Percentiles rank a stretch among this genome's conserved stretches.
Conservation (phyloP, 179 eudicot species). For the Spinacia oleracea region DNA sequence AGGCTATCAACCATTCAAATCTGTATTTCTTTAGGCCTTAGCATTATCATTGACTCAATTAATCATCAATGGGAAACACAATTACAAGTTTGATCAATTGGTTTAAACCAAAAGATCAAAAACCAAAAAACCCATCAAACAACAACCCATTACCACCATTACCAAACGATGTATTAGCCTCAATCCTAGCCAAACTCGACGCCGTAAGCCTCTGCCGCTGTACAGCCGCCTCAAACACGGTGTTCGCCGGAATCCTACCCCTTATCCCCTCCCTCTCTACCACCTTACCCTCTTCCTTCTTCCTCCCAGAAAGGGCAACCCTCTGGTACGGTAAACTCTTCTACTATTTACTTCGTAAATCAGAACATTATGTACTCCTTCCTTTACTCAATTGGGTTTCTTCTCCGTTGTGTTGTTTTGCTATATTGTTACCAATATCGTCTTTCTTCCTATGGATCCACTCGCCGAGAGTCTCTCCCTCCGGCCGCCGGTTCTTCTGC, state of each 20-base stretch:
- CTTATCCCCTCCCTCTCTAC: background rate
- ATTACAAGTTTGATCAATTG: background rate
- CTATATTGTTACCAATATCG: background rate
- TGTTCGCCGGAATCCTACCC: background rate
- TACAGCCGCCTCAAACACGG: background rate
- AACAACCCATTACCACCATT: background rate
- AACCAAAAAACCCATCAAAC: background rate
- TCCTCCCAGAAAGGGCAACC: background rate
- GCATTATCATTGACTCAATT: too few relatives aligned
- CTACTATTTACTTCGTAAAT: background rate
- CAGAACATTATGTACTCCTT: background rate
- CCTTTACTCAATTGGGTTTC: too few relatives aligned
- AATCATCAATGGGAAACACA: background rate
- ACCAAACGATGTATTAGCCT: background rate
- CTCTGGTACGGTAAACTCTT: background rate
- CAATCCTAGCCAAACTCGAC: background rate
- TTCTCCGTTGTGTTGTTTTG: too few relatives aligned
- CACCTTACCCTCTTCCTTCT: background rate
- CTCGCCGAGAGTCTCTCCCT: background rate
- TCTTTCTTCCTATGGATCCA: background rate
- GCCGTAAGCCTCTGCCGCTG: background rate
- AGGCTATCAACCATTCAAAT: too few relatives aligned
- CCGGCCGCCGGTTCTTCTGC: background rate
- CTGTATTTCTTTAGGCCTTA: too few relatives aligned
- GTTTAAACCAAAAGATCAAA: background rate